These are phyloP conservation scores for Phlebiopsis flavidoalba DNA, from an alignment of 768 basidiomycete species.

Conservation along the genomic window DNA sequence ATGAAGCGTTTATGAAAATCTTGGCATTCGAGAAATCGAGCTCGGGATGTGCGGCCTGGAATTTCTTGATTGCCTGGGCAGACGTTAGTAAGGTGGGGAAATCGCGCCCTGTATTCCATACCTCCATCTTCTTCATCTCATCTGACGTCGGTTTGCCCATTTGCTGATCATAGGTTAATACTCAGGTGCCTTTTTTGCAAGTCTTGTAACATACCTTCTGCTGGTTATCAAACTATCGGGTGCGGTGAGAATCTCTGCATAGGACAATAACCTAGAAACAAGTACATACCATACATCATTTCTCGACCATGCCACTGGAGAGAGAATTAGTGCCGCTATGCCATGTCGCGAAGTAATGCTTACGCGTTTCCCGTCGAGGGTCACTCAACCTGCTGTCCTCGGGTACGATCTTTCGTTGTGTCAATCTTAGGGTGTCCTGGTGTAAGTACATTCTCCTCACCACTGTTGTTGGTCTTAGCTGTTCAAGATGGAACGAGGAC, in stretches of 20 bases:
- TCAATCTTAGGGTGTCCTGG: constrained; percentile 98
- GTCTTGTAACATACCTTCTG: constrained; percentile 45
- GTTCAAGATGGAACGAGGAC: constrained; percentile 82
- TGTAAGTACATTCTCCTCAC: constrained; percentile 96
- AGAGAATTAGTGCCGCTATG: not conserved
- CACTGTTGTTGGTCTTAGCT: constrained; percentile 84
- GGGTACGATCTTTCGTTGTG: constrained; percentile 91
- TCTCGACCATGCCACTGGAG: constrained; percentile 92
- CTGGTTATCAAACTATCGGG: constrained; percentile 68
- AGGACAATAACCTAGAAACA: not conserved
- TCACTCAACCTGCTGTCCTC: constrained; percentile 95
- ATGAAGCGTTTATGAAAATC: constrained; percentile 49
- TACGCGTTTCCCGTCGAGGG: constrained; percentile 93
- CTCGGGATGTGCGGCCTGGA: constrained; percentile 88
- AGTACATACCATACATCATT: constrained; percentile 95
- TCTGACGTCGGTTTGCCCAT: constrained; percentile 95
- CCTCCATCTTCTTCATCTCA: constrained; percentile 90
- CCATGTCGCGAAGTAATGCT: constrained; percentile 8
- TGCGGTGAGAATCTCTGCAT: constrained; percentile 3
- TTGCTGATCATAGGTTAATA: constrained; percentile 47
- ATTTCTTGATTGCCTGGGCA: constrained; percentile 73
- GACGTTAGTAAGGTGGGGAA: not conserved
- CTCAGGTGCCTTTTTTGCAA: not conserved
- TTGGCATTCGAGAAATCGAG: constrained; percentile 92
- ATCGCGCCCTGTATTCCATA: constrained; percentile 21